These are phyloP conservation scores for Lophiostoma macrostomum DNA, from an alignment of 495 filamentous ascomycete genomes.

Conservation along the genomic window DNA sequence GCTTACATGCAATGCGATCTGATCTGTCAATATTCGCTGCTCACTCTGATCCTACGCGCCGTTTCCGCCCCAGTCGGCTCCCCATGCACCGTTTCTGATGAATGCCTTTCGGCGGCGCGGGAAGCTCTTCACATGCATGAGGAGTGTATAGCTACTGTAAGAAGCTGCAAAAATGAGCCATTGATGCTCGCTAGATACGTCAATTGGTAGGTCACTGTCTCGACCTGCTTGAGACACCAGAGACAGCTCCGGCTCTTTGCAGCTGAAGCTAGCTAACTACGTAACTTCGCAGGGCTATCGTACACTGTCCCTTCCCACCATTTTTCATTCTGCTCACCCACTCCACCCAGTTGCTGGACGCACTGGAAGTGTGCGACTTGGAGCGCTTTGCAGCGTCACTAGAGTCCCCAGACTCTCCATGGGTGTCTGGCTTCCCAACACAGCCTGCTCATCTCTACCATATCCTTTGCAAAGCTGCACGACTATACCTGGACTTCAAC, in stretches of 20 bases:
- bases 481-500: conserved; percentile 26
- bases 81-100: conserved; percentile 22
- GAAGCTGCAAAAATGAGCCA: conserved; percentile 28
- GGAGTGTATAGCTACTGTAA: conserved; percentile 26
- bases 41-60: conserved; percentile 35
- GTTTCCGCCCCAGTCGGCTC: conserved; percentile 16
- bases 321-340: conserved; percentile 36
- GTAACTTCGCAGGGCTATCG: conserved; percentile 28
- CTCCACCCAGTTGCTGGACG: conserved; percentile 33
- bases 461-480: conserved; percentile 33
- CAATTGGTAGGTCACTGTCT: conserved; percentile 30
- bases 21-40: conserved; percentile 33
- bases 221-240: neutral
- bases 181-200: conserved; percentile 33
- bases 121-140: conserved; percentile 35
- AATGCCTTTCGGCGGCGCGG: conserved; percentile 32
- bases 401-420: conserved; percentile 1
- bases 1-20: conserved; percentile 31
- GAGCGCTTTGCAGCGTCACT: conserved; percentile 34
- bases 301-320: conserved; percentile 36
- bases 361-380: conserved; percentile 24
- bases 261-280: neutral
- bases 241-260: too few relatives aligned
- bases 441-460: conserved; percentile 35
- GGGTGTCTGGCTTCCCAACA: conserved; percentile 24